These are phyloP conservation scores for Macadamia integrifolia DNA, from an alignment of 164 flowering plant genomes.

Conservation along the genomic window DNA sequence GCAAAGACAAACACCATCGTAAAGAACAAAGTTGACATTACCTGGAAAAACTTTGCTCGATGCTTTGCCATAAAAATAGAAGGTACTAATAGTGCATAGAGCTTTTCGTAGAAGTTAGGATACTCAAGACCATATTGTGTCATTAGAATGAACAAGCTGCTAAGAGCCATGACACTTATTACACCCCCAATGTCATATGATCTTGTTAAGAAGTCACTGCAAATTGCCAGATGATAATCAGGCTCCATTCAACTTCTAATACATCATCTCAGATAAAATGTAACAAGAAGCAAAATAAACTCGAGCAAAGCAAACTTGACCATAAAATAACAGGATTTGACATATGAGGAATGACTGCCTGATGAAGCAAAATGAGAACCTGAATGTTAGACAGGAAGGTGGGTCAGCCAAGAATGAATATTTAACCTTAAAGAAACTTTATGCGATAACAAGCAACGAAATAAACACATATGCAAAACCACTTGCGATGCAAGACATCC, in stretches of 20 bases:
- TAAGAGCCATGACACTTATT: constrained; percentile 94
- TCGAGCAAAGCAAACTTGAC: constrained; percentile 24
- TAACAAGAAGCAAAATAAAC: neutral
- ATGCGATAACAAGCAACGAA: too few relatives aligned
- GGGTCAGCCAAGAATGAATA: neutral
- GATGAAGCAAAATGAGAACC: constrained; percentile 81
- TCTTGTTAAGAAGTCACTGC: constrained; percentile 95
- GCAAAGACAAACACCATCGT: neutral
- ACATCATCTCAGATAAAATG: neutral
- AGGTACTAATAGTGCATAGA: constrained; percentile 72
- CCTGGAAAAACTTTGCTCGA: constrained; percentile 86
- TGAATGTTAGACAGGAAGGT: constrained; percentile 20
- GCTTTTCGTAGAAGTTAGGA: constrained; percentile 88
- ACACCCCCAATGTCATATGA: constrained; percentile 98
- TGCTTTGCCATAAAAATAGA: constrained; percentile 87
- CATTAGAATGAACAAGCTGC: constrained; percentile 86
- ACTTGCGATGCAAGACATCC: too few relatives aligned
- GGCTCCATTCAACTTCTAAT: constrained; percentile 5
- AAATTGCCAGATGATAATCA: constrained; percentile 15
- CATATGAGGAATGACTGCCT: constrained; percentile 69
- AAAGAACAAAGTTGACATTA: constrained; percentile 10
- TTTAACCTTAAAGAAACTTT: too few relatives aligned
- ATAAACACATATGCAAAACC: too few relatives aligned
- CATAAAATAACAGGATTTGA: constrained; percentile 77
- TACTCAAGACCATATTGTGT: constrained; percentile 89